Evolutionary conservation across 2,329 filamentous ascomycete species (phyloP).

Genomic region (Fusarium anthophilum): DNA sequence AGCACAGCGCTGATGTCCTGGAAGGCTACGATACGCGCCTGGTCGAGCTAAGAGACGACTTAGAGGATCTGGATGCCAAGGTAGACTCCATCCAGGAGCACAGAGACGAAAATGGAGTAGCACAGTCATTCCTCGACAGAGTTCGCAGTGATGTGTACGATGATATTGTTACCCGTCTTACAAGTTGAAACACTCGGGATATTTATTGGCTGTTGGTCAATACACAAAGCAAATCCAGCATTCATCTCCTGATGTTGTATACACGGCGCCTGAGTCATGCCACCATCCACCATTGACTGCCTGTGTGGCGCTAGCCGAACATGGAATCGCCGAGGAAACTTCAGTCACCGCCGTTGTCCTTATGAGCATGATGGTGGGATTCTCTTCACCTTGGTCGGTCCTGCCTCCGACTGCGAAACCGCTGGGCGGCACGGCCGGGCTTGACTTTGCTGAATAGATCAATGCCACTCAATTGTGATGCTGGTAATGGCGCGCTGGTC

Average conservation of each 20-base stretch:
- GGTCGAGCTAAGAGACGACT: conserved; percentile 4
- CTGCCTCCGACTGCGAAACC: no score
- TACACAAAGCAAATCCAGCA: not conserved
- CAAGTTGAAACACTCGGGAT: not conserved
- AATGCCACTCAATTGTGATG: accelerated
- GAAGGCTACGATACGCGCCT: conserved; percentile 20
- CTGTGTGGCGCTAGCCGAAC: not conserved
- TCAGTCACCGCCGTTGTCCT: not conserved
- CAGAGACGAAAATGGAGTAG: conserved; percentile 13
- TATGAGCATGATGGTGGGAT: not conserved
- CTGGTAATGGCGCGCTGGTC: no score
- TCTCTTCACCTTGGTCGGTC: accelerated
- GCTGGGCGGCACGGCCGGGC: not conserved
- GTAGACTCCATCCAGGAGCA: conserved; percentile 20
- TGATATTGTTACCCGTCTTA: conserved; percentile 8
- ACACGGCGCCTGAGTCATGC: not conserved
- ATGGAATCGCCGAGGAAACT: not conserved
- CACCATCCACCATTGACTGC: not conserved
- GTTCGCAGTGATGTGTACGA: conserved; percentile 16
- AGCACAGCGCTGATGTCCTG: not conserved
- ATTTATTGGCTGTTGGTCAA: not conserved
- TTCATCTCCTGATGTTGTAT: not conserved
- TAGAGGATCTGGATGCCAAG: conserved; percentile 21
- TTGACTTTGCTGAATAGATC: no score
- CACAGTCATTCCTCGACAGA: conserved; percentile 4